These are phyloP conservation scores for Yamadazyma buinensis DNA, from an alignment of 1,139 yeast species.

Conservation along the genomic window DNA sequence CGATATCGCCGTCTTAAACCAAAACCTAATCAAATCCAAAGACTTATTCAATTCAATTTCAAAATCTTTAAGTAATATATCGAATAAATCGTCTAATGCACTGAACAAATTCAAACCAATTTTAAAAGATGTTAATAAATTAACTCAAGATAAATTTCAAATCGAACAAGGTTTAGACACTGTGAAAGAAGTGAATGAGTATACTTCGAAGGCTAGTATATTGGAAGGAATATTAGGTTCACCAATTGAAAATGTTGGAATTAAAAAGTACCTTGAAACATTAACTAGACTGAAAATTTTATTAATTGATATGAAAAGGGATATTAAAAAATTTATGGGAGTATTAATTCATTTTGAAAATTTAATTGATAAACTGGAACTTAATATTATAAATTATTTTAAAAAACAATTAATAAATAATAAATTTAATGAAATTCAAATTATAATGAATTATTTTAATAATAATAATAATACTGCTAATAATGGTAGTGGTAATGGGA, in stretches of 20 bases:
- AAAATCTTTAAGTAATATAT: conserved; percentile 51
- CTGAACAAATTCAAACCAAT: conserved; percentile 69
- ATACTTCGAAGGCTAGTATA: conserved; percentile 57
- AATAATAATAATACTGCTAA: conserved; percentile 35
- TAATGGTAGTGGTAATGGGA: conserved; percentile 2
- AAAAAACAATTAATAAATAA: conserved; percentile 16
- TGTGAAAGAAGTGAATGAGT: conserved; percentile 60
- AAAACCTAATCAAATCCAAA: conserved; percentile 59
- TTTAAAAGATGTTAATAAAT: conserved; percentile 55
- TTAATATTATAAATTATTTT: conserved; percentile 35
- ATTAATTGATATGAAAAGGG: conserved; percentile 32
- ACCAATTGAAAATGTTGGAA: conserved; percentile 38
- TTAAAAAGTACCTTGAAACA: conserved; percentile 34
- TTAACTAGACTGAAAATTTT: conserved; percentile 33
- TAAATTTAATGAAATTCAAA: conserved; percentile 20
- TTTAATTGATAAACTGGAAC: conserved; percentile 44
- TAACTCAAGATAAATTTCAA: conserved; percentile 54
- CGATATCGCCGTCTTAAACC: conserved; percentile 78
- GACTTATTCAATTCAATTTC: conserved; percentile 56
- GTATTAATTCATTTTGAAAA: conserved; percentile 44
- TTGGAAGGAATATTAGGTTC: conserved; percentile 43
- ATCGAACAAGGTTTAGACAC: conserved; percentile 59
- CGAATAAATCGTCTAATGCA: conserved; percentile 58
- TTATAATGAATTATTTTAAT: conserved; percentile 46
- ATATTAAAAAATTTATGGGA: conserved; percentile 47